phyloP scores from a whole-genome alignment of 495 filamentous ascomycete genomes.

The Lophiostoma macrostomum region DNA sequence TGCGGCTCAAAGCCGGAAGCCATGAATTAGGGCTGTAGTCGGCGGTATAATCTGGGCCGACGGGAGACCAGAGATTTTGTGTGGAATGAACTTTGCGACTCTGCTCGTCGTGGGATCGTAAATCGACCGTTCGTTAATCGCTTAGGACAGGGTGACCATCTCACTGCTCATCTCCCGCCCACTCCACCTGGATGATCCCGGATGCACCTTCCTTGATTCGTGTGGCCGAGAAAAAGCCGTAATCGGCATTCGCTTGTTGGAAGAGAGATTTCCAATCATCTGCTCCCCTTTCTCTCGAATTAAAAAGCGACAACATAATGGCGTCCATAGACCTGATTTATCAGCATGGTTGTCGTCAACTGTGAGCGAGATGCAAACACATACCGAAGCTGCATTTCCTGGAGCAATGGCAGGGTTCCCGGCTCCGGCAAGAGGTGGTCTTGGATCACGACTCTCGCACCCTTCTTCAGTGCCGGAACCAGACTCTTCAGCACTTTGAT shows the following conservation, averaged over 20 bases:
- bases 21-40: too few relatives aligned
- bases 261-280: constrained; percentile 4
- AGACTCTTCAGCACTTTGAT: not conserved
- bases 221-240: not conserved
- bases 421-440: constrained; percentile 10
- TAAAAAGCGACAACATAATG: constrained; percentile 9
- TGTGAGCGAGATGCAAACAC: not conserved
- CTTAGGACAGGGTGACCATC: too few relatives aligned
- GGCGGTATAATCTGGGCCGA: too few relatives aligned
- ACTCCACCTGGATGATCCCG: constrained; percentile 6
- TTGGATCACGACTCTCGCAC: constrained; percentile 9
- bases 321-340: constrained; percentile 14
- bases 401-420: constrained; percentile 4
- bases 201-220: constrained; percentile 9
- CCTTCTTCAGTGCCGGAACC: constrained; percentile 1
- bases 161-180: constrained; percentile 6
- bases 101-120: too few relatives aligned
- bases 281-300: constrained; percentile 1
- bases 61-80: too few relatives aligned
- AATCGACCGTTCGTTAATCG: too few relatives aligned
- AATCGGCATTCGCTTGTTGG: not conserved
- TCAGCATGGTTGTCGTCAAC: not conserved
- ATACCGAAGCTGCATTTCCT: constrained; percentile 12
- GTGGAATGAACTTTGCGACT: too few relatives aligned
- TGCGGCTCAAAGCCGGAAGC: too few relatives aligned